Conservation (phyloP, 2,329 filamentous ascomycete species). For the Xylariales sp. region DNA sequence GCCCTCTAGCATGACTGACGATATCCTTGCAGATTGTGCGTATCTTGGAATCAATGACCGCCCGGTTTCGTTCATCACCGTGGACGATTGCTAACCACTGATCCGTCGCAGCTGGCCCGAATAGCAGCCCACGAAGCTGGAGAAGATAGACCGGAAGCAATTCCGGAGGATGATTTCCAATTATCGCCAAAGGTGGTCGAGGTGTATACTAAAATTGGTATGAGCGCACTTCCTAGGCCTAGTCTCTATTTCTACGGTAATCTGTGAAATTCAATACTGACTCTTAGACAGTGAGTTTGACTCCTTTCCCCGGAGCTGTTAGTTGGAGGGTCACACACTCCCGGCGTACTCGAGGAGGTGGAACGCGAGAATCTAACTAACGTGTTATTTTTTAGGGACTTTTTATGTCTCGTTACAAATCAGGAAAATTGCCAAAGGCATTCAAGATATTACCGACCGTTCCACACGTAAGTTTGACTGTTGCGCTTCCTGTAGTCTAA, state of each 20-base stretch:
- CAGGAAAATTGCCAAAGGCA: constrained; percentile 94
- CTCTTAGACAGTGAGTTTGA: constrained; percentile 27
- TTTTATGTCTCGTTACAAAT: constrained; percentile 92
- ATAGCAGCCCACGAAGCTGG: constrained; percentile 90
- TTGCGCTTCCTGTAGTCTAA: neutral
- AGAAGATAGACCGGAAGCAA: constrained; percentile 61
- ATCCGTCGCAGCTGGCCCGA: constrained; percentile 71
- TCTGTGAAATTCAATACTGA: constrained; percentile 10
- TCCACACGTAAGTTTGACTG: constrained; percentile 63
- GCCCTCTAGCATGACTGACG: constrained; percentile 11
- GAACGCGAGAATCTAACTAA: constrained; percentile 22
- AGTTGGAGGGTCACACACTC: neutral
- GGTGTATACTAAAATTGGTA: constrained; percentile 83
- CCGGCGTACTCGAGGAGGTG: neutral
- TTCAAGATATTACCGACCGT: constrained; percentile 97
- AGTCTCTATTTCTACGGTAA: neutral
- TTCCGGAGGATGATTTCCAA: constrained; percentile 81
- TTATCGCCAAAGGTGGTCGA: constrained; percentile 92
- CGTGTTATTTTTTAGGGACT: constrained; percentile 50
- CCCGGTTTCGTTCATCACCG: neutral
- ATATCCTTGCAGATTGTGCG: constrained; percentile 32
- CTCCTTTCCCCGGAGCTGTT: too few relatives aligned
- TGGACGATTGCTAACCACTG: constrained; percentile 7
- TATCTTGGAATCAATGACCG: neutral
- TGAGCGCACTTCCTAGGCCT: neutral